Percentiles rank a stretch among this genome's conserved stretches.
phyloP scores from a whole-genome alignment of 2,329 filamentous ascomycete species.

The Talaromyces albobiverticillius region DNA sequence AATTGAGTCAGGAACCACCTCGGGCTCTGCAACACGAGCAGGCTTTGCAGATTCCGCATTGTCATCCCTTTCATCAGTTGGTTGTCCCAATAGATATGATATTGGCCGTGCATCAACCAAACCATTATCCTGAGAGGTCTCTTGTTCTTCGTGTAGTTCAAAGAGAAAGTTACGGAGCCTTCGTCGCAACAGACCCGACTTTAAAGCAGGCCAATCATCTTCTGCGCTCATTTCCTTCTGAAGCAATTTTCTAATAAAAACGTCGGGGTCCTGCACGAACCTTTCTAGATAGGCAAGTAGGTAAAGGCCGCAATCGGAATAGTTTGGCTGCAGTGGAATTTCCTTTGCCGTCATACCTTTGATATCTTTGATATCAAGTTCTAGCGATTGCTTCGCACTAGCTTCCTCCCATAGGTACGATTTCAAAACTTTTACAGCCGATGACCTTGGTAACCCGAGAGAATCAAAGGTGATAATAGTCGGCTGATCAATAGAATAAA shows the following conservation, averaged over 20 bases:
- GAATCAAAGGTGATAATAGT: conserved; percentile 88
- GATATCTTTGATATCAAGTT: conserved; percentile 45
- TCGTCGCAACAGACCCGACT: conserved; percentile 58
- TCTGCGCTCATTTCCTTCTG: conserved; percentile 59
- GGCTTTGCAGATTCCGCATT: background rate
- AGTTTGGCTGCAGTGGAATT: conserved; percentile 79
- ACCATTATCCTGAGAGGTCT: conserved; percentile 31
- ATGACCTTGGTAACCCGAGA: conserved; percentile 62
- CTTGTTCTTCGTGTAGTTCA: conserved; percentile 59
- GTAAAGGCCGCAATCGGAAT: conserved; percentile 85
- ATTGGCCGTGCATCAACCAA: conserved; percentile 31
- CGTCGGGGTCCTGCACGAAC: conserved; percentile 72
- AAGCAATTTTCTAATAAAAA: conserved; percentile 66
- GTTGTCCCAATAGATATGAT: conserved; percentile 29
- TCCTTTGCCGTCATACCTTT: conserved; percentile 67
- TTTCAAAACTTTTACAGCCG: conserved; percentile 66
- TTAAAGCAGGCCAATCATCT: conserved; percentile 54
- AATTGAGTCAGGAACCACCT: conserved; percentile 1
- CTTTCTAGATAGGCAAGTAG: conserved; percentile 79
- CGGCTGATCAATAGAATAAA: conserved; percentile 53
- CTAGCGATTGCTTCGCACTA: conserved; percentile 55
- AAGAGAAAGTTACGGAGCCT: conserved; percentile 67
- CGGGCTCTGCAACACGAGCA: background rate
- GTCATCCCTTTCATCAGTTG: background rate
- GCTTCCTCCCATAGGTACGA: conserved; percentile 76